Evolutionary conservation across 2,329 filamentous ascomycete species (phyloP).

Genomic region (Metarhizium rileyi): DNA sequence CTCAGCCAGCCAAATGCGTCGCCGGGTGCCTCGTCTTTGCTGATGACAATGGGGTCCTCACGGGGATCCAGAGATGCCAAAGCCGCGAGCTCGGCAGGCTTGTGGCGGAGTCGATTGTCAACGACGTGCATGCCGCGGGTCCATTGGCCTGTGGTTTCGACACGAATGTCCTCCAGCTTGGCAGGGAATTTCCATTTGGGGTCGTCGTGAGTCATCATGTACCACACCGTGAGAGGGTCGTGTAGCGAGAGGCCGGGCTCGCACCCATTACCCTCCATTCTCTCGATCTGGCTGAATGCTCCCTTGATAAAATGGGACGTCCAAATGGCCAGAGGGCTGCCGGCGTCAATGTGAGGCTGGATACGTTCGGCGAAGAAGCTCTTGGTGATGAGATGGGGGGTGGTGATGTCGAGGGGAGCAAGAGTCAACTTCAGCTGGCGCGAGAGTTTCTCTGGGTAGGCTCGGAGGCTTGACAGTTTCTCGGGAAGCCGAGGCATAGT

Average conservation of each 20-base stretch:
- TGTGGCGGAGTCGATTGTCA: constrained; percentile 56
- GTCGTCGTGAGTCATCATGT: constrained; percentile 54
- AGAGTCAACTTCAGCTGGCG: constrained; percentile 56
- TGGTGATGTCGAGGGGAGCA: constrained; percentile 71
- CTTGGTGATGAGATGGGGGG: constrained; percentile 54
- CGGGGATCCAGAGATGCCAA: constrained; percentile 31
- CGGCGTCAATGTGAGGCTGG: constrained; percentile 43
- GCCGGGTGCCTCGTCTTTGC: constrained; percentile 46
- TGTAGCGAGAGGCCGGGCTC: constrained; percentile 59
- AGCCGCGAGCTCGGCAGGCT: constrained; percentile 35
- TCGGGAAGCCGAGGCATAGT: constrained; percentile 67
- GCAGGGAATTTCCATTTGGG: constrained; percentile 47
- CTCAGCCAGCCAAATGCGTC: constrained; percentile 74
- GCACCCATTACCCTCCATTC: constrained; percentile 46
- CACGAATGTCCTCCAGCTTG: constrained; percentile 68
- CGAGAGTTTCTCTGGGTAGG: constrained; percentile 56
- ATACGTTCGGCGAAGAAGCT: constrained; percentile 49
- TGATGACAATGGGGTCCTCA: constrained; percentile 29
- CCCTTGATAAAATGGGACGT: constrained; percentile 60
- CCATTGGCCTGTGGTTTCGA: constrained; percentile 92
- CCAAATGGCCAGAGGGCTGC: constrained; percentile 68
- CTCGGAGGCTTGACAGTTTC: constrained; percentile 38
- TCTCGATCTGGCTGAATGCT: constrained; percentile 59
- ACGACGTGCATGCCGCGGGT: constrained; percentile 83
- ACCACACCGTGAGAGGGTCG: constrained; percentile 73